phyloP scores from a whole-genome alignment of 176 grass and related monocot genomes.

The Triticum urartu region DNA sequence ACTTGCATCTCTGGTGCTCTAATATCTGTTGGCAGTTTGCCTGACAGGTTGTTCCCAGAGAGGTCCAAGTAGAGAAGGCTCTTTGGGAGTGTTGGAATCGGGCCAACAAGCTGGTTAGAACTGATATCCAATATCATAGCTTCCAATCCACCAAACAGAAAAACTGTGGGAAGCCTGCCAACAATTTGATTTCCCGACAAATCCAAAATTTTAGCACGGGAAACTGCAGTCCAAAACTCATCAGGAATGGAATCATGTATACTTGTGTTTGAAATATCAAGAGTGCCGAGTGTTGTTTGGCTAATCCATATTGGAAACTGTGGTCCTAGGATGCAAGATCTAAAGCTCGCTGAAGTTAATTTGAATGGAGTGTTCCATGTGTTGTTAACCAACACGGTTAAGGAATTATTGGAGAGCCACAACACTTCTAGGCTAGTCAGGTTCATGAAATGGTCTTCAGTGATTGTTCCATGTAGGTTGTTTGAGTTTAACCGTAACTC shows the following conservation, averaged over 20 bases:
- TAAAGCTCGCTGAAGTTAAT: not conserved
- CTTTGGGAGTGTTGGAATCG: not conserved
- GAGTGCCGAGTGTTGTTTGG: not conserved
- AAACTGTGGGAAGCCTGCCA: not conserved
- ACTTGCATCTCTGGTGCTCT: not conserved
- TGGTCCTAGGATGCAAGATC: not conserved
- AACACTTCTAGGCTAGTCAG: not conserved
- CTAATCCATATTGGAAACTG: not conserved
- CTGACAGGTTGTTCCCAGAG: slow-evolving; percentile 4
- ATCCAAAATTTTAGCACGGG: not conserved
- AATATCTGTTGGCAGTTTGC: not conserved
- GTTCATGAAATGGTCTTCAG: not conserved
- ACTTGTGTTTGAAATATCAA: not conserved
- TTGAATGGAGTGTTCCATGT: slow-evolving; percentile 4
- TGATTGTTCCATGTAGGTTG: not conserved
- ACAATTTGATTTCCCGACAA: not conserved
- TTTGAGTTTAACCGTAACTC: not conserved
- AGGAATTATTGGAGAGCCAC: not conserved
- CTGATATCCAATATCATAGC: not conserved
- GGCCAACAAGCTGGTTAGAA: slow-evolving; percentile 6
- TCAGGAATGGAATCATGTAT: not conserved
- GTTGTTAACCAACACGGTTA: not conserved
- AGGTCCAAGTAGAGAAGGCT: not conserved
- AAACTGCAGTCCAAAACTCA: not conserved
- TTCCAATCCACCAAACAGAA: not conserved